Evolutionary conservation across 1,139 yeast genomes (phyloP).

Genomic region (Blastobotrys capitulatus): DNA sequence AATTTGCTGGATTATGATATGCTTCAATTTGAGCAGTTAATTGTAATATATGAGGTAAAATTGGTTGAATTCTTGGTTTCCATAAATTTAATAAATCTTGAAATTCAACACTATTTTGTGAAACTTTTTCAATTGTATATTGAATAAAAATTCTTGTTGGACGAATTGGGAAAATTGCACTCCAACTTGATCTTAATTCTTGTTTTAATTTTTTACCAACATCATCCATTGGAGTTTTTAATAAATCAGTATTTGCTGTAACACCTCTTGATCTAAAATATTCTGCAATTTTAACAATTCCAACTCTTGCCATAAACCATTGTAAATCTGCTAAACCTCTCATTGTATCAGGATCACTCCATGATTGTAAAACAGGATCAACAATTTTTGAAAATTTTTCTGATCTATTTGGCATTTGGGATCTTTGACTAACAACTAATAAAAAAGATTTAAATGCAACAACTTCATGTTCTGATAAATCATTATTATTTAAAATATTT

Average conservation of each 20-base stretch:
- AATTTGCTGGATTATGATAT: conserved; percentile 87
- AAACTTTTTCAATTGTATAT: conserved; percentile 86
- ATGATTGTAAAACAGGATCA: conserved; percentile 85
- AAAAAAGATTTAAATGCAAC: conserved; percentile 91
- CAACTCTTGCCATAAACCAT: conserved; percentile 97
- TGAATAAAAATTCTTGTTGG: conserved; percentile 94
- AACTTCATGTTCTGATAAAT: conserved; percentile 82
- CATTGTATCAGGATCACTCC: conserved; percentile 90
- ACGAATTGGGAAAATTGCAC: conserved; percentile 87
- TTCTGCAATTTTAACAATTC: conserved; percentile 87
- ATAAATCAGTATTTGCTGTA: conserved; percentile 65
- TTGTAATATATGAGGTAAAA: conserved; percentile 84
- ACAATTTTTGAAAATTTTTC: conserved; percentile 80
- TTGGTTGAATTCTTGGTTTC: conserved; percentile 91
- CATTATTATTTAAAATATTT: conserved; percentile 58
- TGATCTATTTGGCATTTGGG: conserved; percentile 62
- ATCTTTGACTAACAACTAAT: conserved; percentile 84
- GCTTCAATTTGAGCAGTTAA: conserved; percentile 86
- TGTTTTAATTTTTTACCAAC: conserved; percentile 71
- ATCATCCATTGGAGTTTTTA: conserved; percentile 86
- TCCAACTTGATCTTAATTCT: conserved; percentile 85
- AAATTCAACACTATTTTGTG: conserved; percentile 72
- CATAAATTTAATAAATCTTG: conserved; percentile 68
- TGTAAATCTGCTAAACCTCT: conserved; percentile 84
- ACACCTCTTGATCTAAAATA: conserved; percentile 83